Evolutionary conservation across 2,329 filamentous ascomycete species (phyloP).

Genomic region (Penicillium palitans): DNA sequence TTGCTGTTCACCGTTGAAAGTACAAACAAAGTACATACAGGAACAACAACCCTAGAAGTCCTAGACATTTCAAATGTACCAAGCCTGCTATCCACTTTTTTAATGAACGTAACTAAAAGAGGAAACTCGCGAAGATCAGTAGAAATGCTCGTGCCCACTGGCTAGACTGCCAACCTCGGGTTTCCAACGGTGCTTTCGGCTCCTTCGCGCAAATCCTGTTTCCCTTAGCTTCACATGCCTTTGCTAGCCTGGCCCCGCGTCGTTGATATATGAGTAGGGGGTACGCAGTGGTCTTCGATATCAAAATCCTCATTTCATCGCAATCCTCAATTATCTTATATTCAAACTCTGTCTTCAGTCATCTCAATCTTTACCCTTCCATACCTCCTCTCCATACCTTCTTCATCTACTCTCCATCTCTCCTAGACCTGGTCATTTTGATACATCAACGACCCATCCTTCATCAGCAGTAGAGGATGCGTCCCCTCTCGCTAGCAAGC

Average conservation of each 20-base stretch:
- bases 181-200: neutral
- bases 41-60: neutral
- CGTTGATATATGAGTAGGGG: neutral
- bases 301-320: neutral
- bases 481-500: slow-evolving; percentile 7
- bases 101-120: neutral
- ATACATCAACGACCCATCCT: neutral
- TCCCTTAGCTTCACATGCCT: neutral
- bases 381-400: neutral
- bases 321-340: neutral
- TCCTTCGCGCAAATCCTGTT: neutral
- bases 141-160: neutral
- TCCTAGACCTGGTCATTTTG: neutral
- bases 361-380: too few relatives aligned
- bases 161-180: neutral
- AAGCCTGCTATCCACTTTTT: neutral
- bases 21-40: neutral
- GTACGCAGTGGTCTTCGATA: neutral
- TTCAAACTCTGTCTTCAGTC: neutral
- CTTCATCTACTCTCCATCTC: neutral
- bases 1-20: neutral
- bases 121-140: neutral
- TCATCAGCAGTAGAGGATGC: slow-evolving; percentile 5
- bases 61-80: neutral
- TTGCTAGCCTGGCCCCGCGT: neutral